Evolutionary conservation across 1,284 basidiomycete genomes (phyloP), one percentile per base, ranked within the genome.

Genomic region (Paramarasmius palmivorus): DNA sequence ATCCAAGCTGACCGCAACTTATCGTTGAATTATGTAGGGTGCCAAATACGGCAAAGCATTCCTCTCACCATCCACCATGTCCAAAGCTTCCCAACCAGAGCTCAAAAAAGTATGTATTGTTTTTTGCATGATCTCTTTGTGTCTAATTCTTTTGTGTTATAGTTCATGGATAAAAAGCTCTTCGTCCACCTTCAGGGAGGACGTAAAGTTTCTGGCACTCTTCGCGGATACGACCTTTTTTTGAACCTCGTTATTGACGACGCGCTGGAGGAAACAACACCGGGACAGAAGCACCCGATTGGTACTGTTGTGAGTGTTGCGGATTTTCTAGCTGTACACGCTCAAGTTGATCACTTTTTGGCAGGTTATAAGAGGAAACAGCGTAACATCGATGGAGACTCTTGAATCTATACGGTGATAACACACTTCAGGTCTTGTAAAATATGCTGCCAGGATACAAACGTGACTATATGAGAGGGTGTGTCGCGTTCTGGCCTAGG

Each of bases 161-260:
- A 98, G 91, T 99, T 97, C 70, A 98, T 99, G 92, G 97, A 99
- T 83, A 97, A 98, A 79, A 92, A 90, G 63, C 78, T 98, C 62
- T 95, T 94, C 72, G 81, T 99, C 66, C 88, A 98, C 76, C 79
- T 99, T 6, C 96, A 99, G 69, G 97, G 95, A 51, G 94, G 94
- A 54, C 89, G 97, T 64, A 94, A 93, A 80, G 90, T 99, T 64
- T 93, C 92, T 72, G 97, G 96, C 54, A 88, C 88, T n/a, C 76
- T 99, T 53, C 88, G 97, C 58, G 97, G 97, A 36, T 99, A 96
- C 73, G 97, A 99, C 79, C 90, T 99, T 64, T 99, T 99, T 79
- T 78, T 99, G 69, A 99, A 99, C 72, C 82, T 99, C 39, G 96
- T 99, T 57, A 86, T 99, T 67, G 96, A 99, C 69, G 93, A 98